These are phyloP conservation scores for Fusarium sp. DNA, from an alignment of 2,329 filamentous ascomycete species.

Conservation along the genomic window DNA sequence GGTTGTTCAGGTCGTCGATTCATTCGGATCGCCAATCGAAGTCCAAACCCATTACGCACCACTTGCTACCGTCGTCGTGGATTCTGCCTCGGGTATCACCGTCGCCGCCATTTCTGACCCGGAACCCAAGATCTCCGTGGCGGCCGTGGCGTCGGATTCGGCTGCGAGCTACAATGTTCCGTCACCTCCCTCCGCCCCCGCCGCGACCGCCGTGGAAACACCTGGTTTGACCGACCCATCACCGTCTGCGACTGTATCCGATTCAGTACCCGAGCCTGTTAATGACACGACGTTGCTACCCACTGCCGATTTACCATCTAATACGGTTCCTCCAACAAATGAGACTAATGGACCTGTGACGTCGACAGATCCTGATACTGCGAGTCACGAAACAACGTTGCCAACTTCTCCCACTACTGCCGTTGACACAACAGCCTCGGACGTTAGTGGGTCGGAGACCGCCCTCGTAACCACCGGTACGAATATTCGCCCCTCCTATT, in stretches of 20 bases:
- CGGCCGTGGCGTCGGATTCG: slow-evolving; percentile 37
- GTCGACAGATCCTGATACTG: slow-evolving; percentile 15
- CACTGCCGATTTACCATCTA: slow-evolving; percentile 24
- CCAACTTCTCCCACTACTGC: slow-evolving; percentile 27
- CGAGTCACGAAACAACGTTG: slow-evolving; percentile 29
- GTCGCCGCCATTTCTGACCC: slow-evolving; percentile 46
- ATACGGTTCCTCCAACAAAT: slow-evolving; percentile 2
- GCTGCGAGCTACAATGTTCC: slow-evolving; percentile 37
- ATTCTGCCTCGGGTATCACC: slow-evolving; percentile 51
- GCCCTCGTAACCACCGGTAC: slow-evolving; percentile 35
- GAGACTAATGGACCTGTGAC: slow-evolving; percentile 22
- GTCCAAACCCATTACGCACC: slow-evolving; percentile 55
- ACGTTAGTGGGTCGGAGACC: slow-evolving; percentile 30
- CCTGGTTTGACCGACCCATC: slow-evolving; percentile 34
- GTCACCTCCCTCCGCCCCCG: slow-evolving; percentile 24
- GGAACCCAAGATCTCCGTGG: slow-evolving; percentile 35
- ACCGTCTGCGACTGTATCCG: slow-evolving; percentile 28
- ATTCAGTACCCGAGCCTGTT: slow-evolving; percentile 21
- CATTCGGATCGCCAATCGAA: slow-evolving; percentile 55
- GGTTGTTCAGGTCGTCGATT: slow-evolving; percentile 63
- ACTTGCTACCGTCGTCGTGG: slow-evolving; percentile 51
- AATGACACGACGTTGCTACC: slow-evolving; percentile 27
- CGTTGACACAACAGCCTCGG: slow-evolving; percentile 24
- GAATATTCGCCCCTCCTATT: slow-evolving; percentile 25
- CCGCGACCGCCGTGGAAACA: slow-evolving; percentile 29